These are phyloP conservation scores for Silene conica DNA, from an alignment of 148 eudicot genomes.

Conservation along the genomic window DNA sequence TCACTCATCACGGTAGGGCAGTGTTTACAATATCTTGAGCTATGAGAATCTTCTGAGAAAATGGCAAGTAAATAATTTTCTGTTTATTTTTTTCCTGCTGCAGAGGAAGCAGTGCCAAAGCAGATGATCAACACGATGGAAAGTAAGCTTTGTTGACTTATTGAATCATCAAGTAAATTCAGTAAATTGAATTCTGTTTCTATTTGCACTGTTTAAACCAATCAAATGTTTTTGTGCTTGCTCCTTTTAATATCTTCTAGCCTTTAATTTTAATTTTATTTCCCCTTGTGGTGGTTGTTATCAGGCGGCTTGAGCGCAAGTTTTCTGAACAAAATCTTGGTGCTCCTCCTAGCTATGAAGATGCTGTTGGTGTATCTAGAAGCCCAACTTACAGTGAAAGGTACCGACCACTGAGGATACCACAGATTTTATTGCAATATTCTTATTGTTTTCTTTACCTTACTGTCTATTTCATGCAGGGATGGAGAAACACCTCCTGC, in stretches of 20 bases:
- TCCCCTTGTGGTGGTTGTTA: slow-evolving; percentile 7
- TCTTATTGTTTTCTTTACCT: slow-evolving; percentile 8
- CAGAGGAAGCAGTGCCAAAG: slow-evolving; percentile 72
- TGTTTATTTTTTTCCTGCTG: slow-evolving; percentile 7
- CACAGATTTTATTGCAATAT: neutral
- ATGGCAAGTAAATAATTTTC: slow-evolving; percentile 20
- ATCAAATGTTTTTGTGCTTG: neutral
- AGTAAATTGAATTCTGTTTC: neutral
- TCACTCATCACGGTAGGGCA: slow-evolving; percentile 63
- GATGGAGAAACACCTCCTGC: slow-evolving; percentile 59
- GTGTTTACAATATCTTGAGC: neutral
- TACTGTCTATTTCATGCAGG: slow-evolving; percentile 37
- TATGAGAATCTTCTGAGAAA: neutral
- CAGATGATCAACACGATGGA: slow-evolving; percentile 61
- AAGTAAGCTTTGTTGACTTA: slow-evolving; percentile 33
- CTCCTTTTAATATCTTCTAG: neutral
- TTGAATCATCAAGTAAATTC: neutral
- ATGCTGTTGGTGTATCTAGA: slow-evolving; percentile 62
- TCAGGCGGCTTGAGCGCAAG: slow-evolving; percentile 51
- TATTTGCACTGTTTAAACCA: neutral
- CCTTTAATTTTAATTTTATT: neutral
- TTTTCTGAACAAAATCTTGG: slow-evolving; percentile 70
- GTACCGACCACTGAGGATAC: slow-evolving; percentile 26
- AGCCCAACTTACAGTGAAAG: slow-evolving; percentile 70
- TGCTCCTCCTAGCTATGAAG: slow-evolving; percentile 94